Percentiles rank a stretch among this genome's conserved stretches.
Evolutionary conservation across 371 early-diverging fungal genomes (phyloP).

Genomic region (Lichtheimia ornata): DNA sequence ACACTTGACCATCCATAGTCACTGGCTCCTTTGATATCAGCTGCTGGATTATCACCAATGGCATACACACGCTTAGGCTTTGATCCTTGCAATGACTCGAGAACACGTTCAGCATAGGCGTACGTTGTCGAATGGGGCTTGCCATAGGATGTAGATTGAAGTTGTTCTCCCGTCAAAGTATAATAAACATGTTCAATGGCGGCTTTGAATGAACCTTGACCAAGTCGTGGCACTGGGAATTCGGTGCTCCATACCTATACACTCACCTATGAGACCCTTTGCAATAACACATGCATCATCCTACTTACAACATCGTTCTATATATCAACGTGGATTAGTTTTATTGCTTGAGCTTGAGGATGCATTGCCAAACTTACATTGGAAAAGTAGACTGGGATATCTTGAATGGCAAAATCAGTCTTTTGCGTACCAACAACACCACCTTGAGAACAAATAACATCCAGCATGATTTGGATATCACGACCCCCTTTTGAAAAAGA

Average conservation of each 20-base stretch:
- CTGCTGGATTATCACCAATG: constrained; percentile 77
- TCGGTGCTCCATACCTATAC: constrained; percentile 83
- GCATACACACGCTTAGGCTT: constrained; percentile 54
- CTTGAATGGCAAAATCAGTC: constrained; percentile 42
- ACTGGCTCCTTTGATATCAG: constrained; percentile 84
- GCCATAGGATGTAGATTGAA: constrained; percentile 78
- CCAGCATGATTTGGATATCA: constrained; percentile 81
- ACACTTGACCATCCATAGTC: constrained; percentile 80
- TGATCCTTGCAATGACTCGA: constrained; percentile 13
- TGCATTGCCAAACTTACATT: constrained; percentile 46
- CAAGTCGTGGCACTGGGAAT: constrained; percentile 74
- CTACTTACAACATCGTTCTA: constrained; percentile 47
- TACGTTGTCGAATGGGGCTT: constrained; percentile 82
- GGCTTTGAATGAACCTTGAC: constrained; percentile 79
- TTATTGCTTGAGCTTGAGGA: not conserved
- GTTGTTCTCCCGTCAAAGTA: constrained; percentile 31
- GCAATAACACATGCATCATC: not conserved
- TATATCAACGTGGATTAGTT: not conserved
- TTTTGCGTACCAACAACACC: constrained; percentile 65
- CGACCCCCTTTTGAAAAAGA: constrained; percentile 60
- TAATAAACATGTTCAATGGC: constrained; percentile 61
- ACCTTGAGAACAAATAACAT: constrained; percentile 67
- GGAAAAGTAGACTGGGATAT: constrained; percentile 79
- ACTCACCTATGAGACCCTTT: not conserved
- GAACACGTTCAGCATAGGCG: constrained; percentile 62